Evolutionary conservation across 2,329 filamentous ascomycete genomes (phyloP).

Genomic region (Talaromyces albobiverticillius): DNA sequence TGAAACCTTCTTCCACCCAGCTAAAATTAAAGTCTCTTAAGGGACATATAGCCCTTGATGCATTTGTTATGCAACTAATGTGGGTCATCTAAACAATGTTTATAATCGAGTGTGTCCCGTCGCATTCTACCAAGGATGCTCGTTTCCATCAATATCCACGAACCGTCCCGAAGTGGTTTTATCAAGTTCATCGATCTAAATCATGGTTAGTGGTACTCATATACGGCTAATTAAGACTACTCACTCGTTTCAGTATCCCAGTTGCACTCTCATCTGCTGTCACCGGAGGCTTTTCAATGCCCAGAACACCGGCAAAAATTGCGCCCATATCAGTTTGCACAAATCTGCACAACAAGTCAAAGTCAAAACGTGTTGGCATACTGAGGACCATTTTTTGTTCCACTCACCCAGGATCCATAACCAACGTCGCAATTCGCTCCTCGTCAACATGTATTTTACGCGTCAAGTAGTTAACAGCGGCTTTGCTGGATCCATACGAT

Average conservation of each 20-base stretch:
- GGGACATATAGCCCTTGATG: no score
- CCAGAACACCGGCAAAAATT: background rate
- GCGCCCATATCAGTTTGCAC: background rate
- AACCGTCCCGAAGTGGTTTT: background rate
- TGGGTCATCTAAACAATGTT: no score
- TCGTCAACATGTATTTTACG: background rate
- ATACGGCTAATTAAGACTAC: background rate
- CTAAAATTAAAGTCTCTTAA: no score
- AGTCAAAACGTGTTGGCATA: background rate
- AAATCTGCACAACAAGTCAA: background rate
- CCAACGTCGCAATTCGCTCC: background rate
- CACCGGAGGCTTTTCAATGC: background rate
- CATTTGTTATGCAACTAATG: no score
- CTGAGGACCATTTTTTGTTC: background rate
- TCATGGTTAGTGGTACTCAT: background rate
- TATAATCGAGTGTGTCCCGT: background rate
- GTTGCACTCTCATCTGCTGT: background rate
- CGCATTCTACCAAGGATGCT: background rate
- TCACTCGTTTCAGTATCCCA: background rate
- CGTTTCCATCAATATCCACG: background rate
- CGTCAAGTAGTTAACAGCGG: background rate
- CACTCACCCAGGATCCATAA: background rate
- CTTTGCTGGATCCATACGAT: background rate
- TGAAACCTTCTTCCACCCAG: no score
- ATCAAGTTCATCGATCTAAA: background rate